Base-by-base conservation (phyloP, 768 basidiomycete species). In the Rhizopogon rudus region DNA sequence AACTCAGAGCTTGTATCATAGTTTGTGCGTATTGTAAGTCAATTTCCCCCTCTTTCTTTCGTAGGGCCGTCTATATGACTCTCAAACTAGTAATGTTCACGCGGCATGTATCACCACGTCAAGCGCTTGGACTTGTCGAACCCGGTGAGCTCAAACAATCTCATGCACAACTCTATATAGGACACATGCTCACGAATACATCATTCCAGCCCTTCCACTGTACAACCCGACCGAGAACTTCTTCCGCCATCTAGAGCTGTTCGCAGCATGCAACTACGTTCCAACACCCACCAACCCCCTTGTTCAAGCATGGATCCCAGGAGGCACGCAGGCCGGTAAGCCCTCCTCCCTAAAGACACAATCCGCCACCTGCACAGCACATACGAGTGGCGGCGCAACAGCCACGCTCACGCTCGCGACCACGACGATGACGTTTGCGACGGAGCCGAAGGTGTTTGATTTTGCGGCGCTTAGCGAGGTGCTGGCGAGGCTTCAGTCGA, bases 11-110 rank as follows among this genome's bases (percentile, higher is more conserved):
- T 16, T 82, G 80, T 60, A 72, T 76, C 33, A 76, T 76, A 29
- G 77, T 72, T 35, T 81, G 76, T 56, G 81, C 81, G 37, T 82
- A 78, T 65, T 62, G 82, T 83, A 61, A 65, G 81, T 55, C 6
- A 14, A 25, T 51, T n/a, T 5, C 8, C 28, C 14, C 17, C 12
- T 51, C 33, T 29, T 17, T 13, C 33, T 22, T 44, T 20, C n/a
- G 6, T 28, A 17, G 25, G 31, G 2, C 37, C n/a, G 12, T 16
- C 53, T 29, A 6, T 40, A 51, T 37, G 28, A 16, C 49, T 56
- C 5, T 54, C 48, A 40, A 25, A 14, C 6, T 35, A 83, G 83
- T 83, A 33, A 84, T 84, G 81, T 57, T 57, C 22, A 65, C 73
- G 12, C 72, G 70, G 28, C 65, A 67, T 6, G 55, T 76, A 41